Conservation (phyloP, 495 filamentous ascomycete species). For the Aspergillus biplanus region DNA sequence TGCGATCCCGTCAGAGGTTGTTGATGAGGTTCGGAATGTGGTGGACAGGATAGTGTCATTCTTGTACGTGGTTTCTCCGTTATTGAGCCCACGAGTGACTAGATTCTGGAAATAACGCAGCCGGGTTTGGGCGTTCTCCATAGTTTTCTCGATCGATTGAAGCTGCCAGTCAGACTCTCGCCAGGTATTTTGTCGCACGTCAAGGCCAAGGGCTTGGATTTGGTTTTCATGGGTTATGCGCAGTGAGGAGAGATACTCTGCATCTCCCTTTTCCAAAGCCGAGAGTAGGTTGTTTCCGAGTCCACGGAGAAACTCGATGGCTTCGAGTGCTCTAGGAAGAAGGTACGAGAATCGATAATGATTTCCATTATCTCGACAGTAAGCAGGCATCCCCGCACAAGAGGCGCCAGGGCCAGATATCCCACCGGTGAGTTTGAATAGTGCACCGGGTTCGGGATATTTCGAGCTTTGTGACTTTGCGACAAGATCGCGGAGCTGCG, state of each 20-base stretch:
- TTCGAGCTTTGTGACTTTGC: background rate
- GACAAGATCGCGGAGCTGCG: background rate
- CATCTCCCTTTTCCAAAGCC: background rate
- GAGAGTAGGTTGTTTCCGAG: background rate
- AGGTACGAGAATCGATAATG: background rate
- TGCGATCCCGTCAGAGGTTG: background rate
- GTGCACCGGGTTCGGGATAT: background rate
- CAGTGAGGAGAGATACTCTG: background rate
- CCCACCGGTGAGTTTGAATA: too few relatives aligned
- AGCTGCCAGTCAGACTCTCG: background rate
- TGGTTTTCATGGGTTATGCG: background rate
- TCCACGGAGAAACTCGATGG: background rate
- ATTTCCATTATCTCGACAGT: background rate
- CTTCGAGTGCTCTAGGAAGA: background rate
- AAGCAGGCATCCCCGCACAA: background rate
- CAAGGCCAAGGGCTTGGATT: background rate
- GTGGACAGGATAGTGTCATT: background rate
- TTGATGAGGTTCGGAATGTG: background rate
- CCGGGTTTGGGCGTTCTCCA: background rate
- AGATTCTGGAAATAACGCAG: background rate
- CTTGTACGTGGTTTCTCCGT: background rate
- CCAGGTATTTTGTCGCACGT: background rate
- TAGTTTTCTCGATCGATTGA: background rate
- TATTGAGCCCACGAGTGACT: background rate
- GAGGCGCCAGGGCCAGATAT: too few relatives aligned